These are phyloP conservation scores for Botryosphaeria dothidea DNA, from an alignment of 2,329 filamentous ascomycete genomes.

Conservation along the genomic window DNA sequence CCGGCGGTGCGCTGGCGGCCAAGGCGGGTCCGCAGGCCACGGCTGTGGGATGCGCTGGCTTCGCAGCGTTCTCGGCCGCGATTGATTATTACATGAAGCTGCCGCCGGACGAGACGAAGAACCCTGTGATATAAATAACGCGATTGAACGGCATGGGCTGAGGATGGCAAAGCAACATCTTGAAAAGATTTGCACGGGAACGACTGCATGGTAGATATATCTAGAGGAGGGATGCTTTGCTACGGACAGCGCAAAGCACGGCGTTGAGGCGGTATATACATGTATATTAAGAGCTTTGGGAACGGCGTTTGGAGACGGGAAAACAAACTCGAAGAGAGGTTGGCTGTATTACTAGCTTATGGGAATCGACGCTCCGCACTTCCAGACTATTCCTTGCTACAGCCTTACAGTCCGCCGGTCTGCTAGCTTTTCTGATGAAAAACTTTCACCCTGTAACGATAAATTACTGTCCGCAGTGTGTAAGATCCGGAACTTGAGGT, in stretches of 20 bases:
- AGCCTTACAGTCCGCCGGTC: no score
- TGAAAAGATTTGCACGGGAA: no score
- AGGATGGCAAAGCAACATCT: no score
- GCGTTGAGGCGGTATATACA: background rate
- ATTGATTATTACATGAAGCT: constrained; percentile 84
- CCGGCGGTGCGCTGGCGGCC: constrained; percentile 82
- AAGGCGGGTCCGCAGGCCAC: constrained; percentile 89
- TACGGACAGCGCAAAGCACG: background rate
- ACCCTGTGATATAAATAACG: constrained; percentile 35
- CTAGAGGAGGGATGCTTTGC: background rate
- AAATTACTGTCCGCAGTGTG: no score
- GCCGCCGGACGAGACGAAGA: constrained; percentile 43
- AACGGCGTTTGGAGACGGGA: constrained; percentile 17
- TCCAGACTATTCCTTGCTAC: background rate
- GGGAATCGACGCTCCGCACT: constrained; percentile 3
- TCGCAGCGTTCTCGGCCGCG: constrained; percentile 87
- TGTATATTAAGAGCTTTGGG: background rate
- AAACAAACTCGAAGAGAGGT: background rate
- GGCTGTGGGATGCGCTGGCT: constrained; percentile 83
- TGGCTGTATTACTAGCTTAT: background rate
- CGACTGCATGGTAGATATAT: background rate
- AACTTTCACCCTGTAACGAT: background rate
- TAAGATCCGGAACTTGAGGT: no score
- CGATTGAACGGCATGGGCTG: background rate
- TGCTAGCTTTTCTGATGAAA: background rate